phyloP scores from a whole-genome alignment of 1,139 yeast genomes.

The Taiozyma onychis region DNA sequence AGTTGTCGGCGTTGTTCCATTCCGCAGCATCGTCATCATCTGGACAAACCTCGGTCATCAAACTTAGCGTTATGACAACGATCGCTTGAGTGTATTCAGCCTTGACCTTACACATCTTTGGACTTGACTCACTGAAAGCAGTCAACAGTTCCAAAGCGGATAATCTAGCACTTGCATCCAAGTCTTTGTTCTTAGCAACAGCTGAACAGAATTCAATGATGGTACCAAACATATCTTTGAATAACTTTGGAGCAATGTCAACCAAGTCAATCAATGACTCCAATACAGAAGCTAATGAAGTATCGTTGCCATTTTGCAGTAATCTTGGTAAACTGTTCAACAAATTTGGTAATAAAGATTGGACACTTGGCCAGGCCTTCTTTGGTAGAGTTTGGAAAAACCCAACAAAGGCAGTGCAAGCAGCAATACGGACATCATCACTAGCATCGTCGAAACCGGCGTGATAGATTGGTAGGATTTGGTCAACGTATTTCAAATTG shows the following conservation, averaged over 20 bases:
- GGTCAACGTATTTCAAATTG: conserved; percentile 49
- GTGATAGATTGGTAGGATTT: conserved; percentile 65
- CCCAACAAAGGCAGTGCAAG: conserved; percentile 89
- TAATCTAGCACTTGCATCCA: conserved; percentile 75
- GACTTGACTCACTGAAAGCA: conserved; percentile 88
- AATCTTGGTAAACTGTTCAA: conserved; percentile 85
- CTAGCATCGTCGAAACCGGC: conserved; percentile 71
- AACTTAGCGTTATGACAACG: conserved; percentile 66
- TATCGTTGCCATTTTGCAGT: conserved; percentile 70
- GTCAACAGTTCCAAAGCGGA: conserved; percentile 86
- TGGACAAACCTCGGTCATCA: conserved; percentile 90
- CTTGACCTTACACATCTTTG: conserved; percentile 88
- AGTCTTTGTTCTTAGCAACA: conserved; percentile 73
- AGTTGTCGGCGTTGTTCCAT: conserved; percentile 81
- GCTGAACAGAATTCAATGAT: conserved; percentile 79
- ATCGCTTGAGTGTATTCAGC: conserved; percentile 66
- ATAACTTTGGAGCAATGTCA: conserved; percentile 91
- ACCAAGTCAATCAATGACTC: conserved; percentile 87
- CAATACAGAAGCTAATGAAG: conserved; percentile 79
- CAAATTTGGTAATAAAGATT: conserved; percentile 75
- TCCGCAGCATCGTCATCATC: conserved; percentile 81
- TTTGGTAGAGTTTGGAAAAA: conserved; percentile 81
- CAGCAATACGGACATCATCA: conserved; percentile 85
- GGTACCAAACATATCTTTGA: conserved; percentile 82
- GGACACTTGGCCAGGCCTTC: conserved; percentile 66